These are phyloP conservation scores for Ganoderma boninense DNA, from an alignment of 1,284 basidiomycete genomes.

Conservation along the genomic window DNA sequence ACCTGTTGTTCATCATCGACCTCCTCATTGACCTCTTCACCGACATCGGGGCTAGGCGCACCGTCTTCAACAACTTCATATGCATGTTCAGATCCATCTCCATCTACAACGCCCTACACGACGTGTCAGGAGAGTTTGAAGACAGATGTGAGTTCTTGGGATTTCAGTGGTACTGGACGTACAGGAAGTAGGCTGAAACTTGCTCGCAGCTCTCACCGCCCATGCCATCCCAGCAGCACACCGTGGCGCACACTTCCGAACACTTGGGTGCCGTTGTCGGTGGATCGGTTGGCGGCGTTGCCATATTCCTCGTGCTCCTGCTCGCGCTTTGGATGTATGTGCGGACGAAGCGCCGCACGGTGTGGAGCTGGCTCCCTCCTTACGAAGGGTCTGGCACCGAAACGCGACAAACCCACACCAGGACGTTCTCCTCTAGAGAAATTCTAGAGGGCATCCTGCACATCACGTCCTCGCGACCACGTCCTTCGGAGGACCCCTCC, in stretches of 20 bases:
- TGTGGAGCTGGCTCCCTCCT: not conserved
- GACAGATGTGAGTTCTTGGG: not conserved
- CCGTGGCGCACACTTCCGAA: not conserved
- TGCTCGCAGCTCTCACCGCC: not conserved
- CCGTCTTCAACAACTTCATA: not conserved
- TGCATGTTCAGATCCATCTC: not conserved
- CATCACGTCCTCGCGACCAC: not conserved
- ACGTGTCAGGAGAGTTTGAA: not conserved
- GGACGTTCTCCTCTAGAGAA: not conserved
- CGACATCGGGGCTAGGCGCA: not conserved
- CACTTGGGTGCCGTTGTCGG: not conserved
- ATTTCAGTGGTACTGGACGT: not conserved
- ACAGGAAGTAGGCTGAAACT: not conserved
- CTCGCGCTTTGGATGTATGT: not conserved
- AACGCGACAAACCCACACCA: not conserved
- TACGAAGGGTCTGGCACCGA: slow-evolving; percentile 1
- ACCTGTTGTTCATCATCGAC: not conserved
- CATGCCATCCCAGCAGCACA: not conserved
- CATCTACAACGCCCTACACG: not conserved
- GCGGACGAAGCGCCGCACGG: not conserved
- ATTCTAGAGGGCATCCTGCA: not conserved
- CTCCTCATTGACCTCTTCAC: not conserved
- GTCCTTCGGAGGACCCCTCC: not conserved
- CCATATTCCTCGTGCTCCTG: not conserved
- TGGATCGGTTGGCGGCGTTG: not conserved